Conservation (phyloP, 805 yeast species). For the Ogataea nonfermentans region DNA sequence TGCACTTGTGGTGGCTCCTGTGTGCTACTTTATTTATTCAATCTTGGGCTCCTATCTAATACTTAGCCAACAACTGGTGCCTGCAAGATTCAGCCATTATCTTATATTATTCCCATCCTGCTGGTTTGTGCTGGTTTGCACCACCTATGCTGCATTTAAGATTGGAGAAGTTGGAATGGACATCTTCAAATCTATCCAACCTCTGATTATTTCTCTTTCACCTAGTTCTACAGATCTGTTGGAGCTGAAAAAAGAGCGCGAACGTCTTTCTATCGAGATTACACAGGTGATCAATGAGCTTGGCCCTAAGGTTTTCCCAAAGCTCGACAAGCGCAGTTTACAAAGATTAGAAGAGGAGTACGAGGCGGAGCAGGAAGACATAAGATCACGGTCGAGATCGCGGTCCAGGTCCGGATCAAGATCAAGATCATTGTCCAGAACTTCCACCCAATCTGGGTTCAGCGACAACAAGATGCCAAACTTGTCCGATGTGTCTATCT, state of each 20-base stretch:
- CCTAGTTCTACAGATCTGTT: conserved; percentile 49
- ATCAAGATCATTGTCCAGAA: conserved; percentile 17
- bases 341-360: conserved; percentile 23
- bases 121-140: conserved; percentile 62
- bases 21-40: conserved; percentile 78
- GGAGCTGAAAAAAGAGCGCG: conserved; percentile 60
- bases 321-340: conserved; percentile 41
- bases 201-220: conserved; percentile 61
- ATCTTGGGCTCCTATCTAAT: conserved; percentile 42
- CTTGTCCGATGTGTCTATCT: conserved; percentile 33
- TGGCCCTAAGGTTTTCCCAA: conserved; percentile 87
- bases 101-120: conserved; percentile 44
- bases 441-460: conserved; percentile 31
- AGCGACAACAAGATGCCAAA: conserved; percentile 24
- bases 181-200: conserved; percentile 77
- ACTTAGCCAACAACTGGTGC: conserved; percentile 20
- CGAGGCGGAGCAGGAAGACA: conserved; percentile 21
- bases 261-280: conserved; percentile 63
- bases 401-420: conserved; percentile 11
- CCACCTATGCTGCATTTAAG: conserved; percentile 83
- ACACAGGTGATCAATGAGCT: conserved; percentile 76
- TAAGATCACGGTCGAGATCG: conserved; percentile 6
- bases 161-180: conserved; percentile 95
- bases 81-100: conserved; percentile 9
- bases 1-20: conserved; percentile 83